phyloP scores from a whole-genome alignment of 23 red algal genomes.

The Gracilaria domingensis region DNA sequence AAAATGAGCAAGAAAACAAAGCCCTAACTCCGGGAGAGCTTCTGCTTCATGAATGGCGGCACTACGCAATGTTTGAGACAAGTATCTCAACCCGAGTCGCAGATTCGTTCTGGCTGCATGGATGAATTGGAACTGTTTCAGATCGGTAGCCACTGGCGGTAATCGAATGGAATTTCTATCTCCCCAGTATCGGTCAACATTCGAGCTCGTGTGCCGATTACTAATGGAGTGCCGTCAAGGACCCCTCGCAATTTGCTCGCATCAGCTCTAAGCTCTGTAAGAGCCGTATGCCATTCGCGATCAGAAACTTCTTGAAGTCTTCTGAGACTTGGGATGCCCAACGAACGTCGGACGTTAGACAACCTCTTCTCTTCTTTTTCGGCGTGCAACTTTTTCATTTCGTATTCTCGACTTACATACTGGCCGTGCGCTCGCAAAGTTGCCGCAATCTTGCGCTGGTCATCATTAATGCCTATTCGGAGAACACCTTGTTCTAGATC shows the following conservation, averaged over 20 bases:
- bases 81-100: constrained; percentile 17
- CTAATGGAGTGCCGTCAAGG: constrained; percentile 41
- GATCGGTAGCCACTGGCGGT: constrained; percentile 26
- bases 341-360: constrained; percentile 2
- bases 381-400: constrained; percentile 6
- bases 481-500: constrained; percentile 40
- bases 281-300: constrained; percentile 35
- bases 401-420: constrained; percentile 28
- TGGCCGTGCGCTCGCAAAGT: constrained; percentile 8
- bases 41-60: constrained; percentile 29
- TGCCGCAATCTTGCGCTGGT: constrained; percentile 3
- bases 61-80: constrained; percentile 50
- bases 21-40: background rate
- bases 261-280: constrained; percentile 19
- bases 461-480: constrained; percentile 19
- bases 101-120: constrained; percentile 19
- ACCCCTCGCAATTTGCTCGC: constrained; percentile 23
- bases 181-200: constrained; percentile 52
- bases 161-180: constrained; percentile 63
- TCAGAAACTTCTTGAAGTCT: constrained; percentile 25
- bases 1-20: background rate
- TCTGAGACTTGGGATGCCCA: constrained; percentile 39
- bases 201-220: constrained; percentile 47
- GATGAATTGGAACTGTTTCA: background rate
- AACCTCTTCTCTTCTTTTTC: constrained; percentile 40